Evolutionary conservation across 139 green algal genomes (phyloP), one percentile per base, ranked within the genome.

Genomic region (Chlorella sp.): DNA sequence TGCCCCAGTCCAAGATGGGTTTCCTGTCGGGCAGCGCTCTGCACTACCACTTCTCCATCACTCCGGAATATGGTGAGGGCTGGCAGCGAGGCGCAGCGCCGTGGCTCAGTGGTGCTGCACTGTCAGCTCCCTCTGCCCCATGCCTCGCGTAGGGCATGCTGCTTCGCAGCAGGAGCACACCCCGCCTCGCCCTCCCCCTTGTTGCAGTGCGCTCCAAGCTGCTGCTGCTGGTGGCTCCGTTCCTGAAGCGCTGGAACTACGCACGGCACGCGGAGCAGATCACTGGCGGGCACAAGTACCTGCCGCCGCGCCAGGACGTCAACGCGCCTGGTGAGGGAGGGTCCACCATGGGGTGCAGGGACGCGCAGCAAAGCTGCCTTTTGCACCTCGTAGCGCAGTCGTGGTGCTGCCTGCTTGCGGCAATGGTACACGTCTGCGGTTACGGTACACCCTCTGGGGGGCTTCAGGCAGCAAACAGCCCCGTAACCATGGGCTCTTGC

Each of bases 1-100:
- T 4, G 1, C 7, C 48, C 28, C 87, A 92, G 82, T 87, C 80
- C n/a, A 90, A 88, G 36, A 93, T 94, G 84, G 87, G 90, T 5
- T 96, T 96, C 78, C 83, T 98, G 48, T 95, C 94, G 2, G 93
- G 93, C 17, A 90, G 91, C 3, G 85, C 90, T 0, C 85, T 98
- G 54, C 93, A 94, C 70, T 97, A 97, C 67, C 93, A 97, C 82
- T 99, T 99, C 90, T 92, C 91, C 48, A 92, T 99, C 78, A 97
- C 87, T 60, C 88, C 90, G 11, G 81, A 92, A 17, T 99, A 99
- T 80, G 94, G 93, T 96, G 68, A 75, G 91, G 43, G 20, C 16
- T 11, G 70, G 40, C 46, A 11, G 46, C 8, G 8, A 54, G 46
- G 8, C 11, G 46, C 7, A 7, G 46, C 46, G 8, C 8, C 8